Percentiles rank a stretch among this genome's conserved stretches.
Evolutionary conservation across 495 filamentous ascomycete species (phyloP).

Genomic region (Neurospora africana): DNA sequence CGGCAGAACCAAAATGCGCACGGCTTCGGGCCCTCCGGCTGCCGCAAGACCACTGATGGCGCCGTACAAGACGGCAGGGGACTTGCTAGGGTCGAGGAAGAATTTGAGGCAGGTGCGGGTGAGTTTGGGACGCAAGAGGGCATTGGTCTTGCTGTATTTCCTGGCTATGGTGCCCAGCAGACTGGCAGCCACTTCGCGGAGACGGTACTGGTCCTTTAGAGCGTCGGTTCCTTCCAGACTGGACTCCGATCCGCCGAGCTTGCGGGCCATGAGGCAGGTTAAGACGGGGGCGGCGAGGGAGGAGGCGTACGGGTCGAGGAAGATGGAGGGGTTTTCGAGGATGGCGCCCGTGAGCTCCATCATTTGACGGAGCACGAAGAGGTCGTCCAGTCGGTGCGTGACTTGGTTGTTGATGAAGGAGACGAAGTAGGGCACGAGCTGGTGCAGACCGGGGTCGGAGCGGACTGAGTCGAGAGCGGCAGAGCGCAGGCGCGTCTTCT

Average conservation of each 20-base stretch:
- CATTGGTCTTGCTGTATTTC: conserved; percentile 64
- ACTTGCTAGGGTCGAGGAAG: conserved; percentile 75
- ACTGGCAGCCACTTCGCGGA: conserved; percentile 74
- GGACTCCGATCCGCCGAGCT: conserved; percentile 49
- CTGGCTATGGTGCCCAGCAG: conserved; percentile 61
- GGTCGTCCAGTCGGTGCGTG: conserved; percentile 75
- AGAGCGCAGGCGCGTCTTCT: conserved; percentile 54
- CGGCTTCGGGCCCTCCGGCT: conserved; percentile 65
- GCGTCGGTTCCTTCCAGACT: conserved; percentile 19
- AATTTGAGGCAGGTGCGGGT: conserved; percentile 81
- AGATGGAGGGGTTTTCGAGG: conserved; percentile 70
- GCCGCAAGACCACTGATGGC: conserved; percentile 66
- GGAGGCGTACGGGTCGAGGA: conserved; percentile 83
- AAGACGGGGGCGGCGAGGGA: conserved; percentile 78
- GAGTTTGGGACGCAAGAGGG: conserved; percentile 74
- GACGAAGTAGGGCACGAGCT: conserved; percentile 90
- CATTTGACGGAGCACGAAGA: conserved; percentile 80
- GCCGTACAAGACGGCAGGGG: conserved; percentile 74
- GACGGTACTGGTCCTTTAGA: conserved; percentile 56
- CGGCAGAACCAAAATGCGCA: conserved; percentile 70
- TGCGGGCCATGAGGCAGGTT: conserved; percentile 81
- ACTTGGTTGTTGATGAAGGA: conserved; percentile 92
- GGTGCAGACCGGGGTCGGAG: conserved; percentile 84
- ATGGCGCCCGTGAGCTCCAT: conserved; percentile 78
- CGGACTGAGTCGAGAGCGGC: conserved; percentile 73